Evolutionary conservation across 345 rosid species (phyloP).

Genomic region (Melaleuca alternifolia): DNA sequence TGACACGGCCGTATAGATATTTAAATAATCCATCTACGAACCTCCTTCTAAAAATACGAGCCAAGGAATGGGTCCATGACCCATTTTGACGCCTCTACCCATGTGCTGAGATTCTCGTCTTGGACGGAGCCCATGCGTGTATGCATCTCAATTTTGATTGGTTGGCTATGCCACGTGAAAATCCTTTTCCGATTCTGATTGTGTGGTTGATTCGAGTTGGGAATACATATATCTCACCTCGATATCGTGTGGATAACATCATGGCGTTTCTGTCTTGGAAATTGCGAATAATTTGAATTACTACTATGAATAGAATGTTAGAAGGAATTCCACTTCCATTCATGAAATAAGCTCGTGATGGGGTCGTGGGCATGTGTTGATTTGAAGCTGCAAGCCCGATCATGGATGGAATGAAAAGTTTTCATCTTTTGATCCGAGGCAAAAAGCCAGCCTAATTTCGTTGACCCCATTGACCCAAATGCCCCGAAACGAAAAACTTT

Average conservation of each 20-base stretch:
- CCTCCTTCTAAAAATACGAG: not conserved
- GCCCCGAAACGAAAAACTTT: not conserved
- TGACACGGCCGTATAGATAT: not conserved
- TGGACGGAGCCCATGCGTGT: not conserved
- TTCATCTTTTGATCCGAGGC: no score
- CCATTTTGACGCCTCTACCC: not conserved
- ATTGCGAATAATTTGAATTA: not conserved
- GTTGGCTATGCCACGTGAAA: rapidly evolving
- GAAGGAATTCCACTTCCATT: not conserved
- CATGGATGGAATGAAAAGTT: not conserved
- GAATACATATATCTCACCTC: not conserved
- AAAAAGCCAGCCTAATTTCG: no score
- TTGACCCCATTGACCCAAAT: no score
- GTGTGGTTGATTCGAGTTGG: not conserved
- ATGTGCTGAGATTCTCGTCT: not conserved
- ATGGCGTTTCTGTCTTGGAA: not conserved
- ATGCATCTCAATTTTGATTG: not conserved
- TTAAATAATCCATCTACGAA: not conserved
- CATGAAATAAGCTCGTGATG: not conserved
- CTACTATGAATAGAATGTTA: not conserved
- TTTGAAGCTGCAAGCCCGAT: not conserved
- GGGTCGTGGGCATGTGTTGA: not conserved
- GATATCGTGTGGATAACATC: not conserved
- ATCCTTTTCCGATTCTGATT: no score
- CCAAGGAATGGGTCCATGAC: not conserved